These are phyloP conservation scores for Roridomyces roridus DNA, from an alignment of 768 basidiomycete genomes.

Conservation along the genomic window DNA sequence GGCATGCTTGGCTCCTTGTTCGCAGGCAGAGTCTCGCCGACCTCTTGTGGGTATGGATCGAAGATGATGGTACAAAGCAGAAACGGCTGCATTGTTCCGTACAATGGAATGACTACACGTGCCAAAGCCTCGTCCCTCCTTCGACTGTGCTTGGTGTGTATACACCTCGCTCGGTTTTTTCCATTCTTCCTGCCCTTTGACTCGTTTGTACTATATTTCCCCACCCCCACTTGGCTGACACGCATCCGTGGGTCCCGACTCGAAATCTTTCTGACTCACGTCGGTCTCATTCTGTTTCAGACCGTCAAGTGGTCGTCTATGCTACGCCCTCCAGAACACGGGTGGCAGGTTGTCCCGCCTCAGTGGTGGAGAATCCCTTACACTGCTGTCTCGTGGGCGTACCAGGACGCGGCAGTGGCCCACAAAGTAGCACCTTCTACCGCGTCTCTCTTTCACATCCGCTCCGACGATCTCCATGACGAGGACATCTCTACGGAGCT, in stretches of 20 bases:
- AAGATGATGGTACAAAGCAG: too few relatives aligned
- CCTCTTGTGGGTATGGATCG: too few relatives aligned
- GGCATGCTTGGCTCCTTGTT: too few relatives aligned
- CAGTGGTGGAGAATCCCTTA: constrained; percentile 51
- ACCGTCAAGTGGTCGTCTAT: constrained; percentile 18
- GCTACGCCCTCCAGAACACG: constrained; percentile 31
- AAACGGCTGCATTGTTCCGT: too few relatives aligned
- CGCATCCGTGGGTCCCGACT: constrained; percentile 11
- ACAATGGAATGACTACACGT: not conserved
- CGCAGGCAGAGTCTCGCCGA: too few relatives aligned
- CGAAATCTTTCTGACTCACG: constrained; percentile 11
- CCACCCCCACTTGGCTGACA: constrained; percentile 5
- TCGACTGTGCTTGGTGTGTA: too few relatives aligned
- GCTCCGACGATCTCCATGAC: constrained; percentile 17
- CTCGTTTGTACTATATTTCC: constrained; percentile 15
- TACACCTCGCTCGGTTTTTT: not conserved
- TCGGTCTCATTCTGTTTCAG: constrained; percentile 20
- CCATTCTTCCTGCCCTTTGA: not conserved
- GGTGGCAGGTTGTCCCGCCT: constrained; percentile 45
- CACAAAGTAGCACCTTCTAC: constrained; percentile 9
- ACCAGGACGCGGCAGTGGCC: constrained; percentile 24
- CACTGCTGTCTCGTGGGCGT: constrained; percentile 48
- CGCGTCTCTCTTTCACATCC: constrained; percentile 37
- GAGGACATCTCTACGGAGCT: constrained; percentile 30
- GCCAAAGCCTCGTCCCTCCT: constrained; percentile 4